Conservation (phyloP, 192 early-diverging fungal genomes). For the Chytriomyces sp. region DNA sequence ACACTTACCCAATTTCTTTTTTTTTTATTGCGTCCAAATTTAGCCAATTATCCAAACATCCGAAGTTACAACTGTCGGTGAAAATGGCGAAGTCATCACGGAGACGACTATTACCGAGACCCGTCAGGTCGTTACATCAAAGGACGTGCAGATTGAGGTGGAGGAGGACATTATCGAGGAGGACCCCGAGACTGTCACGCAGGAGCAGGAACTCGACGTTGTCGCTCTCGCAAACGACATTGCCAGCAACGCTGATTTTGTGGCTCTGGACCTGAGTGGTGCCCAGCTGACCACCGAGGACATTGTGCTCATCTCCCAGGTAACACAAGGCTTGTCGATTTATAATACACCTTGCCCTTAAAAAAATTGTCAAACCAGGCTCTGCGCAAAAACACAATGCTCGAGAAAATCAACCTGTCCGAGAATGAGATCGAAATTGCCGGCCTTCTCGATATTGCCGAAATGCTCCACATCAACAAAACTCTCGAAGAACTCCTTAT, state of each 20-base stretch:
- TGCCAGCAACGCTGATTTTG: neutral
- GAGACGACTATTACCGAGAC: slow-evolving; percentile 19
- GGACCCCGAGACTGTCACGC: slow-evolving; percentile 1
- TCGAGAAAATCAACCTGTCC: slow-evolving; percentile 19
- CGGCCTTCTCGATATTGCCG: neutral
- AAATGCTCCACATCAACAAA: slow-evolving; percentile 11
- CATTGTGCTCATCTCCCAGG: slow-evolving; percentile 1
- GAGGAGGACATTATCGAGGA: slow-evolving; percentile 9
- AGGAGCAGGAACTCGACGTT: slow-evolving; percentile 18
- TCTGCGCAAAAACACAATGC: slow-evolving; percentile 2
- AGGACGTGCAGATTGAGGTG: slow-evolving; percentile 23
- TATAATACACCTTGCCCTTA: neutral
- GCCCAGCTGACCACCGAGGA: slow-evolving; percentile 18
- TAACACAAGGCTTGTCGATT: neutral
- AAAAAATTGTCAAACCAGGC: neutral
- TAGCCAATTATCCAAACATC: too few relatives aligned
- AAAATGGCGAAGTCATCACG: slow-evolving; percentile 21
- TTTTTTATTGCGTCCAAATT: too few relatives aligned
- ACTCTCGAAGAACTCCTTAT: slow-evolving; percentile 13
- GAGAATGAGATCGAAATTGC: slow-evolving; percentile 23
- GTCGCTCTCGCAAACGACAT: slow-evolving; percentile 8
- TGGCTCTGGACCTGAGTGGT: slow-evolving; percentile 11
- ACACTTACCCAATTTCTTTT: too few relatives aligned
- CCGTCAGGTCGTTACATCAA: slow-evolving; percentile 9
- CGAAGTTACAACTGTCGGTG: neutral